Evolutionary conservation across 345 rosid genomes (phyloP), one percentile per base, ranked within the genome.

Genomic region (Dipteronia dyeriana): DNA sequence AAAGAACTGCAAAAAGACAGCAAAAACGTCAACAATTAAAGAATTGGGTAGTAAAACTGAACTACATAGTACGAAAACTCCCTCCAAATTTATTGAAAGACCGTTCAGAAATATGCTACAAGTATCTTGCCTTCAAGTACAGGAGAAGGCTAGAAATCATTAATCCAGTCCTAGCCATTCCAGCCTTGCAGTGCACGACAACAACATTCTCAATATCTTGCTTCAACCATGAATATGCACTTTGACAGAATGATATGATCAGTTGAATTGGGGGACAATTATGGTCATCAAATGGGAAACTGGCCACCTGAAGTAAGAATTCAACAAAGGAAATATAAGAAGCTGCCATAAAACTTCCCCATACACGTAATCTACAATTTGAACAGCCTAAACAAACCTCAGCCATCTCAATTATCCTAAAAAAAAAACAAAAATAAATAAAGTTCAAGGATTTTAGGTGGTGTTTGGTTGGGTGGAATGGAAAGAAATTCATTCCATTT

Each of bases 131-230:
- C 89, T 92, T 92, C 69, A 92, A 79, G 82, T 90, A 92, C 71
- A 92, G 73, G 53, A 92, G 90, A 84, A 92, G 92, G 88, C 97
- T 90, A 79, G 94, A 92, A 78, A 92, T 92, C 97, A 92, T 92
- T 81, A 92, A 86, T 66, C 97, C 97, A 14, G 97, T 92, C 89
- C 97, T 87, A 25, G 97, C 97, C 97, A 92, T 92, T 76, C 97
- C 97, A 75, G 97, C 97, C 82, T 92, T 92, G 79, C 97, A 92
- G 85, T 92, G 97, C 75, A 92, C 97, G 77, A 84, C 97, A 76
- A 92, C 95, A 76, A 92, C 97, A 84, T 92, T 92, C 91, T 92
- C 97, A 71, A 92, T 91, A 81, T 92, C 97, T 78, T 91, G 91
- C 87, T 92, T 92, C 84, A 91, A 87, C 97, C 97, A 92, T 9